A percentile compares a stretch with the other conserved stretches of the same genome.
Evolutionary conservation across 805 yeast genomes (phyloP).

Genomic region (Tetrapisispora arboricola): DNA sequence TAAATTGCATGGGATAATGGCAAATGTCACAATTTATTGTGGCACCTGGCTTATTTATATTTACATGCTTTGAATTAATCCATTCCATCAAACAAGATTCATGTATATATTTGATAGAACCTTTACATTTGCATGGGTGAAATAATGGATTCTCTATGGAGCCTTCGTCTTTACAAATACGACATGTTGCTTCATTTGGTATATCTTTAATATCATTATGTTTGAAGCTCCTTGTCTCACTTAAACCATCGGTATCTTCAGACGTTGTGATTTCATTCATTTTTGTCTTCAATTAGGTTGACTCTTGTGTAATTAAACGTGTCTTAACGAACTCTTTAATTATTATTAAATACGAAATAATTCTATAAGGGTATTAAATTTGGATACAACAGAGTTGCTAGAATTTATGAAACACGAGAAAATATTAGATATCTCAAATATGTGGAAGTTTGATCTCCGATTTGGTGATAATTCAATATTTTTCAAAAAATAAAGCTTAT

Average conservation of each 20-base stretch:
- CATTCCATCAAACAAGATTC: constrained; percentile 86
- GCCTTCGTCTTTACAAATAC: constrained; percentile 92
- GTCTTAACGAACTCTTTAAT: no score
- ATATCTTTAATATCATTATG: background rate
- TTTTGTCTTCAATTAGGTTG: no score
- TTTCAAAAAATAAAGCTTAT: no score
- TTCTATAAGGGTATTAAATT: no score
- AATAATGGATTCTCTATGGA: constrained; percentile 66
- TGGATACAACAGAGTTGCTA: no score
- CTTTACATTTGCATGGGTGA: constrained; percentile 90
- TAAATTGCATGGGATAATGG: constrained; percentile 59
- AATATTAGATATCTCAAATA: no score
- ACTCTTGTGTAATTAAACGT: no score
- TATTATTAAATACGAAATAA: no score
- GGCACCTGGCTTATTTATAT: constrained; percentile 31
- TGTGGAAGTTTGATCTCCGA: no score
- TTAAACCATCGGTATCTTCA: background rate
- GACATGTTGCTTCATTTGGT: constrained; percentile 43
- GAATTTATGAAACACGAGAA: no score
- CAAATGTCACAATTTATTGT: constrained; percentile 79
- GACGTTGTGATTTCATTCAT: background rate
- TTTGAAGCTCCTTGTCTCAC: background rate
- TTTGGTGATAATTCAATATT: no score
- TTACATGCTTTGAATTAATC: constrained; percentile 40
- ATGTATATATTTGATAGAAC: constrained; percentile 87